Evolutionary conservation across 1,284 basidiomycete genomes (phyloP).

Genomic region (Ustilago sp.): DNA sequence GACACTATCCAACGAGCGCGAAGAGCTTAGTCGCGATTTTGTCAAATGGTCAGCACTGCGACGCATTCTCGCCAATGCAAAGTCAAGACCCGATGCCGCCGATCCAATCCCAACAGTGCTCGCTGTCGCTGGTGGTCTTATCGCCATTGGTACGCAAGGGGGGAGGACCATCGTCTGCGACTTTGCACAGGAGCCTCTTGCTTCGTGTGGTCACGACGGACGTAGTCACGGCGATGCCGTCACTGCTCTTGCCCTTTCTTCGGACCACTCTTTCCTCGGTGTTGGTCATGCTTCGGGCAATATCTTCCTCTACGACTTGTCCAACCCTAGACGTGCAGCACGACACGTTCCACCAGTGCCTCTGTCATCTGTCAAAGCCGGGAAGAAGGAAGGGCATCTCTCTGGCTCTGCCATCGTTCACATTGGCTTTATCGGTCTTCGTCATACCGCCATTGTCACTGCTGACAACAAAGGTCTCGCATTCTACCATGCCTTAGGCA

Average conservation of each 20-base stretch:
- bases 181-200: conserved; percentile 77
- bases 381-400: conserved; percentile 92
- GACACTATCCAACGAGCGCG: conserved; percentile 48
- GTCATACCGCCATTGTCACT: conserved; percentile 92
- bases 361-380: conserved; percentile 77
- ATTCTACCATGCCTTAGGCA: conserved; percentile 95
- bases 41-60: conserved; percentile 84
- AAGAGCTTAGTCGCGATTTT: conserved; percentile 73
- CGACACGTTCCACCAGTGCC: conserved; percentile 81
- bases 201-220: conserved; percentile 50
- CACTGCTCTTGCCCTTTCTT: conserved; percentile 88
- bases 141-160: conserved; percentile 86
- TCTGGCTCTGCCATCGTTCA: conserved; percentile 84
- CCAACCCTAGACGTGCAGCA: conserved; percentile 74
- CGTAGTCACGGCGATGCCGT: conserved; percentile 74
- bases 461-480: conserved; percentile 91
- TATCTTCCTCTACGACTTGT: conserved; percentile 87
- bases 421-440: conserved; percentile 88
- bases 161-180: conserved; percentile 88
- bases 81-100: conserved; percentile 74
- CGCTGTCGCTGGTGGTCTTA: conserved; percentile 81
- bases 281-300: conserved; percentile 88
- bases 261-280: conserved; percentile 92
- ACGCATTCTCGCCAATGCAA: conserved; percentile 73
- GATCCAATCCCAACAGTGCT: conserved; percentile 81